phyloP scores from a whole-genome alignment of 768 basidiomycete species.

The Chalciporus chontae region DNA sequence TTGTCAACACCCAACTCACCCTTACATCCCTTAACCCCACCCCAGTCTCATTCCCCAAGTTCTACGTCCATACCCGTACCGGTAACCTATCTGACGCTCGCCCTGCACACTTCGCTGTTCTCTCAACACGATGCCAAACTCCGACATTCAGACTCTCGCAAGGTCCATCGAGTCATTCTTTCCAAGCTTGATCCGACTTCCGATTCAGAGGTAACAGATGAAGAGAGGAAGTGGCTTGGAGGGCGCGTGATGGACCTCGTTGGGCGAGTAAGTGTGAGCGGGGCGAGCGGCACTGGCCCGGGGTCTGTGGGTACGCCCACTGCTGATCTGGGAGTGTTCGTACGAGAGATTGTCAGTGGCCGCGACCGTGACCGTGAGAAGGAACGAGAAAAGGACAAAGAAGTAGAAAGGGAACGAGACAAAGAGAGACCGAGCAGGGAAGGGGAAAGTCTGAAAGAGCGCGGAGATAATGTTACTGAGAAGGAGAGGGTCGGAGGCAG shows the following conservation, averaged over 20 bases:
- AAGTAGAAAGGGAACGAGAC: slow-evolving; percentile 30
- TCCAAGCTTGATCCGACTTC: slow-evolving; percentile 48
- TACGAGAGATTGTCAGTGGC: slow-evolving; percentile 38
- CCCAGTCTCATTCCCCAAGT: slow-evolving; percentile 16
- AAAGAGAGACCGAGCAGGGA: slow-evolving; percentile 36
- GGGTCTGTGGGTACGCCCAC: slow-evolving; percentile 45
- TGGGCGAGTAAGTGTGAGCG: slow-evolving; percentile 33
- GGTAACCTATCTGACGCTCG: slow-evolving; percentile 23
- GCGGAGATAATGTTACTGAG: slow-evolving; percentile 26
- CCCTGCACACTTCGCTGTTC: slow-evolving; percentile 19
- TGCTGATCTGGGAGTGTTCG: slow-evolving; percentile 51
- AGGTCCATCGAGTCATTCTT: slow-evolving; percentile 59
- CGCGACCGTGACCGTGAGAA: slow-evolving; percentile 24
- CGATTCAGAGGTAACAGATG: slow-evolving; percentile 31
- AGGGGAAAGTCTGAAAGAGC: slow-evolving; percentile 31
- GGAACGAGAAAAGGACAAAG: slow-evolving; percentile 36
- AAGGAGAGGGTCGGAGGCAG: slow-evolving; percentile 34
- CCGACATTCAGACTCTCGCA: slow-evolving; percentile 48
- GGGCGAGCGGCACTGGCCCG: slow-evolving; percentile 33
- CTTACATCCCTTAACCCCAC: slow-evolving; percentile 5
- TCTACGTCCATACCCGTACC: neutral
- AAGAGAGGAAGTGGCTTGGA: slow-evolving; percentile 30
- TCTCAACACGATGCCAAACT: slow-evolving; percentile 28
- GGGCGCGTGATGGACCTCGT: slow-evolving; percentile 38
- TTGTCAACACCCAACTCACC: slow-evolving; percentile 8